These are phyloP conservation scores for Phanerodontia chrysosporium DNA, from an alignment of 768 basidiomycete species.

Conservation along the genomic window DNA sequence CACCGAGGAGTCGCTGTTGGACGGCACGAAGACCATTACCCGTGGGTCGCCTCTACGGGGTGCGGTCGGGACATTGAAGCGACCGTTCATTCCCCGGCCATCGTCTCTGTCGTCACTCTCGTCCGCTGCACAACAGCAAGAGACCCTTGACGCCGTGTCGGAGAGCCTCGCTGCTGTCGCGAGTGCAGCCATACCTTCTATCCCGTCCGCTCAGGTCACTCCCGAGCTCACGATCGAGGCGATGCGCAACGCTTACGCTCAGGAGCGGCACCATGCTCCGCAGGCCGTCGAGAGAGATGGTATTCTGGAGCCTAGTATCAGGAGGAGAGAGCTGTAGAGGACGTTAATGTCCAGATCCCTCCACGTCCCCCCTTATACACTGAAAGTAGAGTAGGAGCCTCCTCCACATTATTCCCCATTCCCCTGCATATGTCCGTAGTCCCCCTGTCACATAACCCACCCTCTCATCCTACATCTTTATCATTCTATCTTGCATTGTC, in stretches of 20 bases:
- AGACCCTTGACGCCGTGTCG: not conserved
- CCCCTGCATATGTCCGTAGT: not conserved
- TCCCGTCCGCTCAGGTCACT: not conserved
- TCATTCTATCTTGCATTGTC: not conserved
- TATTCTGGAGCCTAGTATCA: conserved; percentile 6
- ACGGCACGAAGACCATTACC: not conserved
- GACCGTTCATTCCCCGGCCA: conserved; percentile 2
- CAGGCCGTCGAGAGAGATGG: not conserved
- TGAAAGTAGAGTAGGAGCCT: not conserved
- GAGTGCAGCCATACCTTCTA: not conserved
- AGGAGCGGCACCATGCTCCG: not conserved
- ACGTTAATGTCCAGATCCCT: not conserved
- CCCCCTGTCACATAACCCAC: not conserved
- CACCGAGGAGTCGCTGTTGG: not conserved
- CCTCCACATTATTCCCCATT: not conserved
- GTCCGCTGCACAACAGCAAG: not conserved
- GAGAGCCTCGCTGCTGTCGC: not conserved
- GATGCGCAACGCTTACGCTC: not conserved
- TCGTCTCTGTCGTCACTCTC: not conserved
- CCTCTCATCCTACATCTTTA: not conserved
- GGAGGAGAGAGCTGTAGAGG: not conserved
- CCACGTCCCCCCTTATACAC: not conserved
- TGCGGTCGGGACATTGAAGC: not conserved
- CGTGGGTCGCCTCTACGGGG: not conserved
- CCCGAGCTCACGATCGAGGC: conserved; percentile 7